Conservation (phyloP, 1,139 yeast genomes). For the Yamadazyma dushanensis region DNA sequence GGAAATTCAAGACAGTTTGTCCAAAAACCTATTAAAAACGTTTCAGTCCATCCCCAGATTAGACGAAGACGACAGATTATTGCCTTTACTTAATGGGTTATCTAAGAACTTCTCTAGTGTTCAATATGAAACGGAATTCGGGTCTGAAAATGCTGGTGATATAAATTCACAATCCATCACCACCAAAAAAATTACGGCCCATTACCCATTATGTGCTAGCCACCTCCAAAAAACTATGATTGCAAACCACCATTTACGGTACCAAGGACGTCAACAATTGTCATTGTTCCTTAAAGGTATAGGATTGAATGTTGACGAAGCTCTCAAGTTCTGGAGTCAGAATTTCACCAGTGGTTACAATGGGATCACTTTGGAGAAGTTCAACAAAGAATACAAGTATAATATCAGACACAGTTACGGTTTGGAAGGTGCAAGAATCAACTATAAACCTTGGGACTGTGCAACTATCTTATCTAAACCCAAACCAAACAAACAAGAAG, state of each 20-base stretch:
- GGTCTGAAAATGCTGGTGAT: conserved; percentile 39
- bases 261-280: conserved; percentile 82
- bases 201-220: conserved; percentile 83
- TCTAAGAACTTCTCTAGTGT: conserved; percentile 69
- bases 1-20: conserved; percentile 63
- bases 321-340: conserved; percentile 78
- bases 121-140: conserved; percentile 44
- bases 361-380: conserved; percentile 64
- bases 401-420: conserved; percentile 89
- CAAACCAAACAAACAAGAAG: conserved; percentile 68
- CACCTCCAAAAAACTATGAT: conserved; percentile 63
- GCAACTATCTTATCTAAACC: conserved; percentile 72
- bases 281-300: conserved; percentile 84
- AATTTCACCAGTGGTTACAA: conserved; percentile 57
- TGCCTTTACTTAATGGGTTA: conserved; percentile 79
- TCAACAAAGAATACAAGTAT: conserved; percentile 84
- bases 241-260: conserved; percentile 70
- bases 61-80: conserved; percentile 87
- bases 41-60: conserved; percentile 79
- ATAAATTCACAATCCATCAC: conserved; percentile 67
- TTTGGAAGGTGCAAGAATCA: conserved; percentile 83
- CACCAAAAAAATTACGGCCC: conserved; percentile 52
- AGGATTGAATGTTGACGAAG: conserved; percentile 86
- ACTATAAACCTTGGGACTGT: conserved; percentile 87
- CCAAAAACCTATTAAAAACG: conserved; percentile 58